Conservation (phyloP, 768 basidiomycete species). For the Mycena pura region DNA sequence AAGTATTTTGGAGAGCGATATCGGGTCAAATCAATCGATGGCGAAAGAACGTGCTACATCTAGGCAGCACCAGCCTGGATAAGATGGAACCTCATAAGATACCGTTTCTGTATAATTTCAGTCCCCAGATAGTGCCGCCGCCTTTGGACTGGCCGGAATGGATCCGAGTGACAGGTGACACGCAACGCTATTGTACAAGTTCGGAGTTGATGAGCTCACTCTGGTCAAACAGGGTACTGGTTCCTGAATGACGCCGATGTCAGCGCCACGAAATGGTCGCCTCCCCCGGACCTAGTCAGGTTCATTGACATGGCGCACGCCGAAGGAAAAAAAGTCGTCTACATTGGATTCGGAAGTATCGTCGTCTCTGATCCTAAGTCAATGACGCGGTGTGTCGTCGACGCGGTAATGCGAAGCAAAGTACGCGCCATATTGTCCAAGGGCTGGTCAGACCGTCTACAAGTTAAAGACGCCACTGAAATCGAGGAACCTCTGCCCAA, state of each 20-base stretch:
- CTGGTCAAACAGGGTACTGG: slow-evolving; percentile 80
- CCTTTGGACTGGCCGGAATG: slow-evolving; percentile 99
- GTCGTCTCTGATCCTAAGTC: slow-evolving; percentile 93
- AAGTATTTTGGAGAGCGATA: slow-evolving; percentile 96
- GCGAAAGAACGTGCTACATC: slow-evolving; percentile 77
- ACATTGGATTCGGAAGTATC: slow-evolving; percentile 97
- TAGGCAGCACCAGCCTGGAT: slow-evolving; percentile 86
- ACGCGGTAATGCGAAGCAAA: slow-evolving; percentile 85
- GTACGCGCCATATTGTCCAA: slow-evolving; percentile 95
- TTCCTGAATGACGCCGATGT: slow-evolving; percentile 94
- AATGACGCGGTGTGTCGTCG: slow-evolving; percentile 91
- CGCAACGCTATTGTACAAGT: neutral
- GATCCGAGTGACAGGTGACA: slow-evolving; percentile 88
- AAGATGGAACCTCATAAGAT: slow-evolving; percentile 98
- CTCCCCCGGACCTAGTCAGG: slow-evolving; percentile 77
- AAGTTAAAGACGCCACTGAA: slow-evolving; percentile 70
- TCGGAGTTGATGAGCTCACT: neutral
- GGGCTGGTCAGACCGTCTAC: slow-evolving; percentile 95
- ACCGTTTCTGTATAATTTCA: slow-evolving; percentile 98
- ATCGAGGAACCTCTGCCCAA: slow-evolving; percentile 74
- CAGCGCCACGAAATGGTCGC: slow-evolving; percentile 86
- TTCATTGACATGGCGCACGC: slow-evolving; percentile 85
- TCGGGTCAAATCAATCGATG: slow-evolving; percentile 95
- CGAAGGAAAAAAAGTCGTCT: slow-evolving; percentile 87
- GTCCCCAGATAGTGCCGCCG: slow-evolving; percentile 86